Conservation (phyloP, 2,329 filamentous ascomycete genomes). For the Cercospora zeina region DNA sequence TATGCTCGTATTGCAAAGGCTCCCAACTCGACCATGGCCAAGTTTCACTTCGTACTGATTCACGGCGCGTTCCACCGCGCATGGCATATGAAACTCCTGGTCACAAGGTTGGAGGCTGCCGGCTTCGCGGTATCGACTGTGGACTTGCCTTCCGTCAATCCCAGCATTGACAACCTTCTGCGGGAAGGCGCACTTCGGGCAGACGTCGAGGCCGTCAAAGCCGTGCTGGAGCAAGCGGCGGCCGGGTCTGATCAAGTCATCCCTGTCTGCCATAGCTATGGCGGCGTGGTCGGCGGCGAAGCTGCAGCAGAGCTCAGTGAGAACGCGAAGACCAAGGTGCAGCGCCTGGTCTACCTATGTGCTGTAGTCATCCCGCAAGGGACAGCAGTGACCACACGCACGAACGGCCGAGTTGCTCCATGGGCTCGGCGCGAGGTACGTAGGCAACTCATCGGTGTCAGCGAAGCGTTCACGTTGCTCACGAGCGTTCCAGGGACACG, state of each 20-base stretch:
- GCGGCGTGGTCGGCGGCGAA: constrained; percentile 28
- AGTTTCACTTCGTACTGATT: constrained; percentile 28
- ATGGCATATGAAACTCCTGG: constrained; percentile 23
- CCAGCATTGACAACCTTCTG: neutral
- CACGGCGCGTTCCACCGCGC: constrained; percentile 28
- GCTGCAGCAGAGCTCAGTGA: constrained; percentile 24
- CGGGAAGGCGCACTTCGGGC: constrained; percentile 13
- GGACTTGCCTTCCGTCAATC: constrained; percentile 24
- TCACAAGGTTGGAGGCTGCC: constrained; percentile 18
- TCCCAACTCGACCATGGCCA: constrained; percentile 20
- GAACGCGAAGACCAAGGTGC: constrained; percentile 21
- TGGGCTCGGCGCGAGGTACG: constrained; percentile 20
- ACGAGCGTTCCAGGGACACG: constrained; percentile 4
- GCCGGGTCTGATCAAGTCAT: constrained; percentile 23
- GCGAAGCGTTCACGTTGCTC: neutral
- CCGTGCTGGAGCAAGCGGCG: constrained; percentile 25
- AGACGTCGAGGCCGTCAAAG: constrained; percentile 25
- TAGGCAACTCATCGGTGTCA: neutral
- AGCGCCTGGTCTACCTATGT: constrained; percentile 24
- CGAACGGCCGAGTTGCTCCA: constrained; percentile 15
- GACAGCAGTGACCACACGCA: neutral
- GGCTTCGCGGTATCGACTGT: constrained; percentile 25
- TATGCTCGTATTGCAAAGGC: neutral
- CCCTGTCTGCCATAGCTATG: constrained; percentile 29
- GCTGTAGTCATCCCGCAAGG: constrained; percentile 25